Conservation (phyloP, 2,329 filamentous ascomycete species). For the Penicillium expansum region DNA sequence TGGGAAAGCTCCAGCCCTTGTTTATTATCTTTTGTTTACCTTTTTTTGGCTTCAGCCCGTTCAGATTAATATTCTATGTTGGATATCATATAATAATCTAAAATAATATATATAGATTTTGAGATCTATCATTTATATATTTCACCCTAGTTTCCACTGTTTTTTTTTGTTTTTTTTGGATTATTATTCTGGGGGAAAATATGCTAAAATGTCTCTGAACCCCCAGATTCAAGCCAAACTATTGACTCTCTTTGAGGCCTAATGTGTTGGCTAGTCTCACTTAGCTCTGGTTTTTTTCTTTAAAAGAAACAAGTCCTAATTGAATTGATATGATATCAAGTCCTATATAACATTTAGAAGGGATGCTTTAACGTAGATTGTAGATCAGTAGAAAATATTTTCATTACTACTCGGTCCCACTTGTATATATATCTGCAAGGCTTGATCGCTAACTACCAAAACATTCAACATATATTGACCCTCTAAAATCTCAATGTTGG, state of each 20-base stretch:
- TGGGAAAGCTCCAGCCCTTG: constrained; percentile 4
- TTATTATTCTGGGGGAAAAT: too few species aligned
- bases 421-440: constrained; percentile 8
- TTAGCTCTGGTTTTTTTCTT: not conserved
- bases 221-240: not conserved
- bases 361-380: not conserved
- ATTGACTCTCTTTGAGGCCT: constrained; percentile 1
- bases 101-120: not conserved
- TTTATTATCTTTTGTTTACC: constrained; percentile 11
- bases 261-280: not conserved
- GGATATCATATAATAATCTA: too few species aligned
- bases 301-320: not conserved
- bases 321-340: not conserved
- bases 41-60: not conserved
- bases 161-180: not conserved
- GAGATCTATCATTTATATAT: not conserved
- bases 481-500: too few species aligned
- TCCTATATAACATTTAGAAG: too few species aligned
- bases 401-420: not conserved
- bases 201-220: not conserved
- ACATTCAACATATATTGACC: not conserved
- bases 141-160: not conserved
- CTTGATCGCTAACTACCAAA: not conserved
- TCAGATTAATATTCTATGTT: not conserved
- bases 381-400: not conserved